phyloP scores from a whole-genome alignment of 2,329 filamentous ascomycete species.

The Lojkania enalia region DNA sequence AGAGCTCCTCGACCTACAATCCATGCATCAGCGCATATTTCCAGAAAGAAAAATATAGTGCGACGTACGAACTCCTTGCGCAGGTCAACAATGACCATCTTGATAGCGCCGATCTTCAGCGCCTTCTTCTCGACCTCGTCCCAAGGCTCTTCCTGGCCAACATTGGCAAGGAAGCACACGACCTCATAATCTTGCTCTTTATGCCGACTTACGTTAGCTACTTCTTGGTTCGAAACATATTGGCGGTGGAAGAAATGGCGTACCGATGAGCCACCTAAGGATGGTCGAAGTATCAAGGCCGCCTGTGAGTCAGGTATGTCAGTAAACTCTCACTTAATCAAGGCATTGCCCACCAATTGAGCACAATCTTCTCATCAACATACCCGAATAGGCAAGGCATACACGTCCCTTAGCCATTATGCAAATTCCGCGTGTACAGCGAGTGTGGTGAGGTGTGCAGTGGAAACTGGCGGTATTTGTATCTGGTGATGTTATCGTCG shows the following conservation, averaged over 20 bases:
- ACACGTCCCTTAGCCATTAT: conserved; percentile 50
- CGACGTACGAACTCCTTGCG: conserved; percentile 74
- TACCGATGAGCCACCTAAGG: conserved; percentile 43
- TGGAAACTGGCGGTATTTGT: no score
- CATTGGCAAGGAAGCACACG: conserved; percentile 60
- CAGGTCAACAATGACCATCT: conserved; percentile 66
- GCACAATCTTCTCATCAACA: no score
- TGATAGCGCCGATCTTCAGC: conserved; percentile 67
- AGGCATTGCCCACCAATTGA: no score
- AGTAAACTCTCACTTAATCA: conserved; percentile 16
- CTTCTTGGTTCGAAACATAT: no score
- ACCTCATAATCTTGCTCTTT: conserved; percentile 62
- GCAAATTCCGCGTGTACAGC: no score
- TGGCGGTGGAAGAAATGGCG: conserved; percentile 8
- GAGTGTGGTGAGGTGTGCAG: no score
- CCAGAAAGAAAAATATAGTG: no score
- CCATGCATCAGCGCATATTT: no score
- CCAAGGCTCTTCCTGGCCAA: conserved; percentile 63
- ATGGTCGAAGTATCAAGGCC: conserved; percentile 63
- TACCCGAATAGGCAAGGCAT: conserved; percentile 54
- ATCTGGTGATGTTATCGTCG: no score
- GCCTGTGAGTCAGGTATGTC: conserved; percentile 44
- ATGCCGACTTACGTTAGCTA: no score
- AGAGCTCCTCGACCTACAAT: conserved; percentile 80
- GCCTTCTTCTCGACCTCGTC: conserved; percentile 70